Evolutionary conservation across 2,329 filamentous ascomycete species (phyloP), one percentile per base, ranked within the genome.

Genomic region (Dothideomycetes sp.): DNA sequence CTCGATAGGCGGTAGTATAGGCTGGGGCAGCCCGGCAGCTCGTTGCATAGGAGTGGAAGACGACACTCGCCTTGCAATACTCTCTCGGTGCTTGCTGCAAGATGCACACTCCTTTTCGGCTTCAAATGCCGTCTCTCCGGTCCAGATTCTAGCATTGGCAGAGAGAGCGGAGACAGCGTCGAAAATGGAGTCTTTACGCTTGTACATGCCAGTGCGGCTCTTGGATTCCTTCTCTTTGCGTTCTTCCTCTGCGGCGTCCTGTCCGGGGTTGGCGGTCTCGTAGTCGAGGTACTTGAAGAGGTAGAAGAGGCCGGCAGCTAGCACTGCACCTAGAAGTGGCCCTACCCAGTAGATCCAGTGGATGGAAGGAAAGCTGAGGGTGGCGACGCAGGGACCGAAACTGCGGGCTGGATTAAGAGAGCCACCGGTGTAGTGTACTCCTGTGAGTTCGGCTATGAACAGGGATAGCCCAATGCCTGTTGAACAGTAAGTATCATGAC

Each of bases 381-480:
- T 61, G 0, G 60, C 56, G 2, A 65, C 59, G 31, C 53, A 59
- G 0, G 62, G 63, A 2, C 62, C 62, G 19, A 66, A 63, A n/a
- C 51, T 57, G 0, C 63, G 46, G 0, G 62, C 56, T 1, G 63
- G 62, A 37, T 66, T 65, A 36, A 66, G 38, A 14, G 53, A 58
- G 9, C 62, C 62, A 10, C 65, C 63, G 0, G 63, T 66, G 47
- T 55, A 66, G 47, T 58, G 61, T 0, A 65, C 61, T 14, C 68
- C 69, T 4, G 64, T 58, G 37, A 76, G 46, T 42, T 75, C 67
- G 0, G 64, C 63, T 32, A 84, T 69, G 56, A 86, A 85, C 40
- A 86, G 68, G 0, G 79, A 67, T 3, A 84, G 58, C 1, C 82
- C 82, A 47, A 86, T 84, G 9, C 77, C 9, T 15, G 12, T 40